A percentile compares a stretch with the other conserved stretches of the same genome.
Evolutionary conservation across 2,329 filamentous ascomycete genomes (phyloP).

Genomic region (Botryotinia convoluta): DNA sequence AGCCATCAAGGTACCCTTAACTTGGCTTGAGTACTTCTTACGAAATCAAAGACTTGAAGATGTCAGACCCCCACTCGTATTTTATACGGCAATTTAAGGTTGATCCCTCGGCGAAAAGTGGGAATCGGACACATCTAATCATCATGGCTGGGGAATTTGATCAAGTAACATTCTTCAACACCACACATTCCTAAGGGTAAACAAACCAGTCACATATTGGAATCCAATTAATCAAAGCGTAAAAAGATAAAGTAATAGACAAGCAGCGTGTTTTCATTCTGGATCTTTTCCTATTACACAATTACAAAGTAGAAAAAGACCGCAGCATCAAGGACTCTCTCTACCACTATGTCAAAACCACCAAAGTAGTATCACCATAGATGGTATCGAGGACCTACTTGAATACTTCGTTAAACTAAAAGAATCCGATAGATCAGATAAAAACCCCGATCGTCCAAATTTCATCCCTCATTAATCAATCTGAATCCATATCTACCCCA

Average conservation of each 20-base stretch:
- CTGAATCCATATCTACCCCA: conserved; percentile 22
- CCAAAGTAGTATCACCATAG: conserved; percentile 4
- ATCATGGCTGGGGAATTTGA: not conserved
- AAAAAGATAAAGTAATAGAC: not conserved
- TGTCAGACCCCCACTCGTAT: not conserved
- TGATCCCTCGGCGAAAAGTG: not conserved
- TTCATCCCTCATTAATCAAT: conserved; percentile 26
- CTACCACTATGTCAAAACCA: conserved; percentile 12
- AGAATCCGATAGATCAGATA: conserved; percentile 19
- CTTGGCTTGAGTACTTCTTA: not conserved
- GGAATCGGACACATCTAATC: not conserved
- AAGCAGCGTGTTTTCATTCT: conserved; percentile 19
- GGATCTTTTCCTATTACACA: conserved; percentile 24
- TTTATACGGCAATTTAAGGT: not conserved
- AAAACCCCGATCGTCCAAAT: conserved; percentile 12
- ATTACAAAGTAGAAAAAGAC: conserved; percentile 21
- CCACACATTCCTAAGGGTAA: not conserved
- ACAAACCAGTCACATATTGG: not conserved
- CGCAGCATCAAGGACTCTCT: conserved; percentile 17
- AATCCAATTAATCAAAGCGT: not conserved
- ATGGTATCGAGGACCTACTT: conserved; percentile 9
- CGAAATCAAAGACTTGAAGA: not conserved
- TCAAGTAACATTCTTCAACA: not conserved
- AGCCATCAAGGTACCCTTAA: not conserved
- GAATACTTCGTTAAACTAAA: conserved; percentile 20